Evolutionary conservation across 352 stramenopile species (phyloP).

Genomic region (Phytopythium aichiense): DNA sequence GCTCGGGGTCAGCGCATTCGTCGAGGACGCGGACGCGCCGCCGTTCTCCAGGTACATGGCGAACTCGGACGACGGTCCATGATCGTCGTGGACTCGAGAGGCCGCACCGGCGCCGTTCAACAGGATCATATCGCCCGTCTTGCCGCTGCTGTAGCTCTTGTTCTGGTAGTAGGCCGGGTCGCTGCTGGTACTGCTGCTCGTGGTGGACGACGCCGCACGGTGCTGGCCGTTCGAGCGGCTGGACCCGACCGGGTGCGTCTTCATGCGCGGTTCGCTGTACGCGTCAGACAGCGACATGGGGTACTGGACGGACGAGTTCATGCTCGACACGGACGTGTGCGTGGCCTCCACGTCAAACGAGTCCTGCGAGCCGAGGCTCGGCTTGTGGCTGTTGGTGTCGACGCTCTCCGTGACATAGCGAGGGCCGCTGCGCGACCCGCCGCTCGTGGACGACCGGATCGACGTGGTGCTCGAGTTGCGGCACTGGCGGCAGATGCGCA

Average conservation of each 20-base stretch:
- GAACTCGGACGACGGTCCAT: slow-evolving; percentile 34
- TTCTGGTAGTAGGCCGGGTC: slow-evolving; percentile 1
- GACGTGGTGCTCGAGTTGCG: slow-evolving; percentile 49
- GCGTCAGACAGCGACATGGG: slow-evolving; percentile 48
- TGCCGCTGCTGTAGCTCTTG: slow-evolving; percentile 8
- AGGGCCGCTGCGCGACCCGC: slow-evolving; percentile 17
- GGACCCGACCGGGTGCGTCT: slow-evolving; percentile 35
- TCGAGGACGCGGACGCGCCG: slow-evolving; percentile 15
- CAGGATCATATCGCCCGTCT: slow-evolving; percentile 57
- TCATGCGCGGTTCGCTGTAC: slow-evolving; percentile 44
- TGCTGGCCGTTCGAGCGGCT: slow-evolving; percentile 2
- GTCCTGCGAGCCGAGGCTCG: slow-evolving; percentile 52
- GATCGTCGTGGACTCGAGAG: slow-evolving; percentile 15
- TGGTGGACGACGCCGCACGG: slow-evolving; percentile 12
- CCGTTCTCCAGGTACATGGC: slow-evolving; percentile 37
- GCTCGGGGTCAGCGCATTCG: slow-evolving; percentile 33
- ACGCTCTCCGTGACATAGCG: slow-evolving; percentile 9
- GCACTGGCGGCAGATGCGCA: slow-evolving; percentile 76
- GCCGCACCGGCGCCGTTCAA: slow-evolving; percentile 19
- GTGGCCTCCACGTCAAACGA: slow-evolving; percentile 47
- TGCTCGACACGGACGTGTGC: slow-evolving; percentile 19
- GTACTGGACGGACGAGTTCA: slow-evolving; percentile 12
- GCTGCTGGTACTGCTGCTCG: slow-evolving; percentile 16
- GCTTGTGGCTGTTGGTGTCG: slow-evolving; percentile 16
- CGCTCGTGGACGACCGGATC: slow-evolving; percentile 50